Evolutionary conservation across 2,329 filamentous ascomycete species (phyloP).

Genomic region (Ilyonectria destructans): DNA sequence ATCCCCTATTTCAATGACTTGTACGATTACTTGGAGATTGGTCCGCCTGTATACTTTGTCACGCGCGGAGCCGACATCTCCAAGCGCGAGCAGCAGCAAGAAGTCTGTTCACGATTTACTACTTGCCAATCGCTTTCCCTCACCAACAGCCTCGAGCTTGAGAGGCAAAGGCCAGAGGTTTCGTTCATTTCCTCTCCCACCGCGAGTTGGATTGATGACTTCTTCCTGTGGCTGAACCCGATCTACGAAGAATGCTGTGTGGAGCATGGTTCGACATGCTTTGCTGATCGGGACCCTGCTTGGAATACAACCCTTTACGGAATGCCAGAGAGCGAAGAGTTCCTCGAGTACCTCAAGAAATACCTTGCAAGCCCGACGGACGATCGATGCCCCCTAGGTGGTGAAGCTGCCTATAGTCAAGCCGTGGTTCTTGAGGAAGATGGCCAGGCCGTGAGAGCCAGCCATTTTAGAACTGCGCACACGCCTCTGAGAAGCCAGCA

Average conservation of each 20-base stretch:
- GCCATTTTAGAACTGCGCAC: conserved; percentile 93
- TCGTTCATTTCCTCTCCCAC: conserved; percentile 92
- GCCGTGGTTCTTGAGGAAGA: conserved; percentile 85
- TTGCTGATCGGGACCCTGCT: conserved; percentile 80
- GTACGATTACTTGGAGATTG: conserved; percentile 91
- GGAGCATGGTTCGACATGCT: conserved; percentile 82
- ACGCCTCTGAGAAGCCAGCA: conserved; percentile 88
- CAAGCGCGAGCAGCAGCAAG: conserved; percentile 81
- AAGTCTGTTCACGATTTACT: conserved; percentile 92
- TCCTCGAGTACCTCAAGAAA: conserved; percentile 86
- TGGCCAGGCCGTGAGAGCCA: conserved; percentile 80
- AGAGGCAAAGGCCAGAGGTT: conserved; percentile 89
- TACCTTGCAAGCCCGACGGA: conserved; percentile 88
- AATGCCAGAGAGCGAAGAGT: conserved; percentile 96
- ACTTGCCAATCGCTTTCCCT: conserved; percentile 89
- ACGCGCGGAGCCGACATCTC: conserved; percentile 87
- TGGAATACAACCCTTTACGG: conserved; percentile 94
- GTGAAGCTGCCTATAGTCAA: conserved; percentile 88
- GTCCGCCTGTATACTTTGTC: conserved; percentile 97
- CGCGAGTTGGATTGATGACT: conserved; percentile 98
- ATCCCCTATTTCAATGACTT: conserved; percentile 98
- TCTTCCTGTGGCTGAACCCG: conserved; percentile 96
- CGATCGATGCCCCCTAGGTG: conserved; percentile 89
- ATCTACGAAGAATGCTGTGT: conserved; percentile 80
- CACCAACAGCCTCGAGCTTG: conserved; percentile 92